Evolutionary conservation across 2,329 filamentous ascomycete species (phyloP).

Genomic region (Sarocladium strictum): DNA sequence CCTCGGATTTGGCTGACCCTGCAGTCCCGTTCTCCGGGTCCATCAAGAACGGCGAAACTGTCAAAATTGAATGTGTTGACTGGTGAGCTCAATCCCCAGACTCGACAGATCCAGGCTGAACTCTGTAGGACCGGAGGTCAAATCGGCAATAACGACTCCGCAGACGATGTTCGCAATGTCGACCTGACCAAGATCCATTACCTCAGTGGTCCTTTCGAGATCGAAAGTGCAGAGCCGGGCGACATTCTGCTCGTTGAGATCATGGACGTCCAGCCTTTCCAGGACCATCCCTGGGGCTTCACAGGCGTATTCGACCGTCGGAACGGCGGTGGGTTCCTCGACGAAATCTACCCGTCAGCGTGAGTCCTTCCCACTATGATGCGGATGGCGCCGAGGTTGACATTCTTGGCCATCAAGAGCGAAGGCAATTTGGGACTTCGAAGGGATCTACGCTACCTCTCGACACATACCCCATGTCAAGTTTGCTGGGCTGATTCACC

Average conservation of each 20-base stretch:
- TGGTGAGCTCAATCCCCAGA: constrained; percentile 25
- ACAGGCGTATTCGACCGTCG: constrained; percentile 73
- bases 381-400: background rate
- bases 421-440: constrained; percentile 56
- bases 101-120: background rate
- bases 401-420: constrained; percentile 22
- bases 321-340: constrained; percentile 85
- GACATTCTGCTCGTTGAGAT: constrained; percentile 85
- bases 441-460: constrained; percentile 65
- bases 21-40: constrained; percentile 66
- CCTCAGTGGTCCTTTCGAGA: constrained; percentile 81
- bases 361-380: constrained; percentile 33
- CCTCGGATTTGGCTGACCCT: background rate
- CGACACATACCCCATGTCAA: constrained; percentile 83
- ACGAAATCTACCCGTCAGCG: constrained; percentile 81
- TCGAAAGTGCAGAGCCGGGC: constrained; percentile 77
- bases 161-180: constrained; percentile 81
- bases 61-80: constrained; percentile 90
- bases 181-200: constrained; percentile 84
- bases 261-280: constrained; percentile 84
- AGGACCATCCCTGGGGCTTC: constrained; percentile 85
- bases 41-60: constrained; percentile 78
- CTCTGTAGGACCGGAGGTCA: constrained; percentile 63
- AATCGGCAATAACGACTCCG: constrained; percentile 81
- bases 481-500: constrained; percentile 85